Conservation (phyloP, 1,284 basidiomycete genomes). For the Cryptococcus hybrid region DNA sequence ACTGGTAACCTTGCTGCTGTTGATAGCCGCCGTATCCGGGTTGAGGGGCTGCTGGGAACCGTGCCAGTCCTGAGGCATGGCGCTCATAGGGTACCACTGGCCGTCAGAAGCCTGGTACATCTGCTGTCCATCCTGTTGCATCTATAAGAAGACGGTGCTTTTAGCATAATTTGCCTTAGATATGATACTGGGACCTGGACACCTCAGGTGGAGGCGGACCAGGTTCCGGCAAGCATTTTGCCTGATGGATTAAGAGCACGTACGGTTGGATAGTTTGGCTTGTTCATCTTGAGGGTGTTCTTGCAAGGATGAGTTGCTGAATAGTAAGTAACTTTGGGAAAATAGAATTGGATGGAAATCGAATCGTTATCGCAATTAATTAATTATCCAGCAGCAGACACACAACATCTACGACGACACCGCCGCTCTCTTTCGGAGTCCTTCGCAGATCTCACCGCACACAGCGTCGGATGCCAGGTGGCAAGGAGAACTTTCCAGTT, state of each 20-base stretch:
- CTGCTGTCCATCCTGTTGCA: slow-evolving; percentile 7
- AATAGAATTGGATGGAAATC: background rate
- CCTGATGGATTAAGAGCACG: background rate
- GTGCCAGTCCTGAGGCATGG: slow-evolving; percentile 18
- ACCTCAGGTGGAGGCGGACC: too few relatives aligned
- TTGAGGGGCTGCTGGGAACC: slow-evolving; percentile 7
- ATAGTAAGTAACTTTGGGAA: background rate
- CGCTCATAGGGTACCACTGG: slow-evolving; percentile 21
- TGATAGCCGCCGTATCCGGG: slow-evolving; percentile 5
- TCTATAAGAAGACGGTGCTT: background rate
- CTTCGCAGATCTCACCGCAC: too few relatives aligned
- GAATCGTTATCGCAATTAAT: too few relatives aligned
- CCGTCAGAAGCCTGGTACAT: slow-evolving; percentile 29
- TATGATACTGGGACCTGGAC: background rate
- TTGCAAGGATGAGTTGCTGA: background rate
- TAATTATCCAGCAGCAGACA: too few relatives aligned
- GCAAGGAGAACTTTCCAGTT: too few relatives aligned
- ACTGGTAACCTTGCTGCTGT: slow-evolving; percentile 7
- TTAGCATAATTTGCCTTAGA: background rate
- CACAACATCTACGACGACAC: too few relatives aligned
- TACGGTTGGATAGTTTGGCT: slow-evolving; percentile 8
- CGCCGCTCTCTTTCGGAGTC: too few relatives aligned
- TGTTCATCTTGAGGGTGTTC: slow-evolving; percentile 5
- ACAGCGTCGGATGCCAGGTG: too few relatives aligned
- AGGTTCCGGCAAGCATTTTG: background rate